These are phyloP conservation scores for Myotisia sp. DNA, from an alignment of 2,329 filamentous ascomycete species.

Conservation along the genomic window DNA sequence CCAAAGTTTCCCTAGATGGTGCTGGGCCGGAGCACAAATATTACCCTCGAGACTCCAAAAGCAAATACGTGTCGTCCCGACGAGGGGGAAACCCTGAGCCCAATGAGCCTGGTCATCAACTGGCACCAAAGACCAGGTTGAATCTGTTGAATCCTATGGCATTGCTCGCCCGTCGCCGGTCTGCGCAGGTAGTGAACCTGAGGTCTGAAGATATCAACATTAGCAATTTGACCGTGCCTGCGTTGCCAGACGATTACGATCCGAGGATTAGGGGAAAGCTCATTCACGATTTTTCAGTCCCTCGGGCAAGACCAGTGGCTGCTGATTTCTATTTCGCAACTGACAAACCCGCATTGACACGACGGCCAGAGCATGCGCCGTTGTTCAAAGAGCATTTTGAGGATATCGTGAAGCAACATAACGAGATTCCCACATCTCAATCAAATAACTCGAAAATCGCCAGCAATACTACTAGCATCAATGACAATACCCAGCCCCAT, in stretches of 20 bases:
- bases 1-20: no score
- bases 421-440: neutral
- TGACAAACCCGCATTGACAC: constrained; percentile 10
- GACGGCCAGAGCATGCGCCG: constrained; percentile 38
- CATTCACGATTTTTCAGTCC: constrained; percentile 52
- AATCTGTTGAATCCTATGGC: constrained; percentile 49
- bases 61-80: constrained; percentile 11
- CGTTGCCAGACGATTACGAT: constrained; percentile 47
- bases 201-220: constrained; percentile 39
- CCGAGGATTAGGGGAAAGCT: constrained; percentile 49
- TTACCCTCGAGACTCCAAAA: constrained; percentile 6
- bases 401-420: constrained; percentile 24
- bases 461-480: constrained; percentile 1
- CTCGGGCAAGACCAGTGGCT: constrained; percentile 30
- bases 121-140: constrained; percentile 34
- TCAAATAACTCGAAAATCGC: neutral
- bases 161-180: constrained; percentile 43
- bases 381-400: constrained; percentile 49
- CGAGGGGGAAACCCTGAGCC: constrained; percentile 2
- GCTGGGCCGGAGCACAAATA: neutral
- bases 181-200: constrained; percentile 36
- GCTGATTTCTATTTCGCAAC: constrained; percentile 1
- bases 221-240: constrained; percentile 34
- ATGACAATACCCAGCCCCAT: neutral
- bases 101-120: neutral